These are phyloP conservation scores for Hypoxylon sp. DNA, from an alignment of 2,329 filamentous ascomycete species.

Conservation along the genomic window DNA sequence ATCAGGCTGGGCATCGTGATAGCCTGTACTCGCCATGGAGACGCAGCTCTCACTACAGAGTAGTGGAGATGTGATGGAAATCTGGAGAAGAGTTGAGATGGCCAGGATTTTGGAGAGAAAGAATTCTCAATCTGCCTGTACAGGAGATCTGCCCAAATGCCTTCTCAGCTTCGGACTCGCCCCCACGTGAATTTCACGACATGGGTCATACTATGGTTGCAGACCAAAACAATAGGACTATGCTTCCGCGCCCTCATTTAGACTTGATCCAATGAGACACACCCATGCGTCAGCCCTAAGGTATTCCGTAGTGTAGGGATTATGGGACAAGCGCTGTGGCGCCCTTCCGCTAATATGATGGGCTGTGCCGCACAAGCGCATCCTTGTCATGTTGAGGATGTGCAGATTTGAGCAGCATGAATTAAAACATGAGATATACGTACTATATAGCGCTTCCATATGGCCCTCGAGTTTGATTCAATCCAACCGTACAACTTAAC, in stretches of 20 bases:
- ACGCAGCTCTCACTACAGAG: constrained; percentile 10
- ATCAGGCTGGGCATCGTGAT: constrained; percentile 2
- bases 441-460: neutral
- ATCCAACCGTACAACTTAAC: neutral
- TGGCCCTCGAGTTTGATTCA: neutral
- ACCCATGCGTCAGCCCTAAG: neutral
- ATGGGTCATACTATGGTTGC: neutral
- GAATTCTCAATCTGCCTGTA: neutral
- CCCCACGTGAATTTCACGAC: constrained; percentile 1
- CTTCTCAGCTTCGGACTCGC: neutral
- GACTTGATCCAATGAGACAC: neutral
- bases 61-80: constrained; percentile 19
- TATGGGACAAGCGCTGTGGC: neutral
- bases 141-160: neutral
- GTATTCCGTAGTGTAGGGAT: neutral
- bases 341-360: neutral
- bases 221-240: neutral
- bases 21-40: constrained; percentile 23
- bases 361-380: neutral
- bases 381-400: neutral
- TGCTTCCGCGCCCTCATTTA: neutral
- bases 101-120: neutral
- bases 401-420: neutral
- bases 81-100: neutral
- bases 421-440: neutral